Conservation (phyloP, 148 eudicot species). For the Mesembryanthemum crystallinum region DNA sequence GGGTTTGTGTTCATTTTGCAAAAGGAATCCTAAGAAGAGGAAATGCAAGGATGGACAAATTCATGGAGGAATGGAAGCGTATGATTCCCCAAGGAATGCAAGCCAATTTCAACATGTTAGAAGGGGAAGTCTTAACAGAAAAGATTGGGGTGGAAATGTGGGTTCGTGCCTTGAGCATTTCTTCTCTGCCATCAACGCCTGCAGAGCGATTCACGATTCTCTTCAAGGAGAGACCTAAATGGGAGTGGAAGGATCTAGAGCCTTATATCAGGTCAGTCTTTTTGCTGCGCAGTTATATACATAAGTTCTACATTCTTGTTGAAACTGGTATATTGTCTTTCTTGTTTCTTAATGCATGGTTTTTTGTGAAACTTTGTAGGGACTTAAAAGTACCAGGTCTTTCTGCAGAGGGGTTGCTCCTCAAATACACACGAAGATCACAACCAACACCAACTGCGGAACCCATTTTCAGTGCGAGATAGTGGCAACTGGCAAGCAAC, state of each 20-base stretch:
- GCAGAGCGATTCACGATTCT: constrained; percentile 79
- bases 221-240: constrained; percentile 67
- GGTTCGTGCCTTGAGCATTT: constrained; percentile 68
- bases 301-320: too few species aligned
- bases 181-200: constrained; percentile 75
- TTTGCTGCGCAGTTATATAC: too few species aligned
- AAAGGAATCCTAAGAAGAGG: constrained; percentile 54
- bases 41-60: constrained; percentile 64
- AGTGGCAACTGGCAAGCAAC: constrained; percentile 10
- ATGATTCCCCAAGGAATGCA: constrained; percentile 71
- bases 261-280: constrained; percentile 75
- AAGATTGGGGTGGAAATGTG: constrained; percentile 70
- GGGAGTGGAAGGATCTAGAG: constrained; percentile 96
- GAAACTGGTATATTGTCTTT: neutral
- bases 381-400: constrained; percentile 90
- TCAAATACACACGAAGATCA: constrained; percentile 88
- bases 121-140: constrained; percentile 80
- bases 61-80: constrained; percentile 60
- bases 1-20: constrained; percentile 76
- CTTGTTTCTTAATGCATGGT: neutral
- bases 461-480: constrained; percentile 87
- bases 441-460: constrained; percentile 76
- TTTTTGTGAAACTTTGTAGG: constrained; percentile 41
- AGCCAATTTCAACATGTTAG: constrained; percentile 66
- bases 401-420: constrained; percentile 84